These are phyloP conservation scores for Saccharomycopsis fermentans DNA, from an alignment of 805 yeast genomes.

Conservation along the genomic window DNA sequence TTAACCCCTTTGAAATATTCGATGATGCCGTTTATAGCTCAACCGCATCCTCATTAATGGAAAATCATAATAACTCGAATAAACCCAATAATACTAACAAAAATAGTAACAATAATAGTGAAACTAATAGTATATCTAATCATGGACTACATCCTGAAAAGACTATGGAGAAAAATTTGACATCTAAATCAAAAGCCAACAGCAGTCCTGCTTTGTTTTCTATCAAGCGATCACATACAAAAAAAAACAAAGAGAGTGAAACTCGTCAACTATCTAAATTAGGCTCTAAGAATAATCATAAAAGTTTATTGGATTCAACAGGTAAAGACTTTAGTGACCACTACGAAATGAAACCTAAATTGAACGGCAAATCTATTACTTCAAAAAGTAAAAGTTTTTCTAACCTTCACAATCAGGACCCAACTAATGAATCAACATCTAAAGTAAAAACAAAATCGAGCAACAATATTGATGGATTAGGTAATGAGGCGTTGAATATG, in stretches of 20 bases:
- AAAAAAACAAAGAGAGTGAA: not conserved
- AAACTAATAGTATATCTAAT: not conserved
- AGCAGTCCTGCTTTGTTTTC: not conserved
- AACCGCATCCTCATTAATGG: conserved; percentile 4
- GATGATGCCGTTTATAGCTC: conserved; percentile 49
- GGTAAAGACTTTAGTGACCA: not conserved
- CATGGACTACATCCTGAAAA: not conserved
- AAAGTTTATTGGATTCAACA: not conserved
- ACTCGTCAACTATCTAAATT: not conserved
- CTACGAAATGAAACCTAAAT: not conserved
- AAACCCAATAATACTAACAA: not conserved
- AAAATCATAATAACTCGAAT: not conserved
- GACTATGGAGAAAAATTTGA: not conserved
- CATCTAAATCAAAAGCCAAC: not conserved
- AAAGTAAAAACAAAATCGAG: not conserved
- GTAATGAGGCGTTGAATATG: not conserved
- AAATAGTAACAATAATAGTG: not conserved
- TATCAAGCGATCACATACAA: not conserved
- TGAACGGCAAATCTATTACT: not conserved
- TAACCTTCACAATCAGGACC: not conserved
- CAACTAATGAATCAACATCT: not conserved
- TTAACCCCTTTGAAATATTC: conserved; percentile 53
- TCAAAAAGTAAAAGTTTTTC: conserved; percentile 6
- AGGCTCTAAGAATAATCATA: not conserved
- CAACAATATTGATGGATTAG: not conserved